phyloP scores from a whole-genome alignment of 2,329 filamentous ascomycete genomes.

The Fusarium sp. region DNA sequence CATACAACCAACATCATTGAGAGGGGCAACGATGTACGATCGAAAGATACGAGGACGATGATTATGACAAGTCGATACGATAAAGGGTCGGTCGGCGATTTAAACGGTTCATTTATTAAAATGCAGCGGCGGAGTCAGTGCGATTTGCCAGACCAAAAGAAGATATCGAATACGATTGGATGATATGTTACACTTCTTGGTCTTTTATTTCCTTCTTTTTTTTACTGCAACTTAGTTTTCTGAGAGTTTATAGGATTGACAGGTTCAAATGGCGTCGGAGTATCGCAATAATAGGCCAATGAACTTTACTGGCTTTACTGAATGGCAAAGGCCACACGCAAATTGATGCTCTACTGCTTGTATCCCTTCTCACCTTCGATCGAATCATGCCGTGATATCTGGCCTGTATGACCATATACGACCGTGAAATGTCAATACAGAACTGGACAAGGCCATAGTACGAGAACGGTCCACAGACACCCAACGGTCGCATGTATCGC shows the following conservation, averaged over 20 bases:
- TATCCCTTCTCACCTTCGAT: background rate
- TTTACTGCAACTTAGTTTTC: accelerated
- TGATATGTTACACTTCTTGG: background rate
- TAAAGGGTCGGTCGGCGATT: background rate
- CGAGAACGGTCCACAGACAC: background rate
- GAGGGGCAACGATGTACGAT: background rate
- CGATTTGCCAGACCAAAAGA: background rate
- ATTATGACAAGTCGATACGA: background rate
- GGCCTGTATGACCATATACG: background rate
- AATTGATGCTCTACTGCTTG: background rate
- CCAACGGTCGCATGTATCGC: background rate
- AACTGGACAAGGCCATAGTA: background rate
- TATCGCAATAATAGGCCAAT: accelerated
- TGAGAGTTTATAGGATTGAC: too few relatives aligned
- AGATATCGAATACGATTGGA: background rate
- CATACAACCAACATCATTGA: background rate
- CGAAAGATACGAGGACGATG: background rate
- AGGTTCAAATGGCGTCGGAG: background rate
- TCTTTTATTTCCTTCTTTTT: too few relatives aligned
- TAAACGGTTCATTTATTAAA: background rate
- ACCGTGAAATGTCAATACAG: too few relatives aligned
- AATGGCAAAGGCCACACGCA: too few relatives aligned
- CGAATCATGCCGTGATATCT: background rate
- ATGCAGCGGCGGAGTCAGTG: background rate
- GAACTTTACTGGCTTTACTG: background rate